Evolutionary conservation across 2,329 filamentous ascomycete genomes (phyloP), one percentile per base, ranked within the genome.

Genomic region (Truncatella angustata): DNA sequence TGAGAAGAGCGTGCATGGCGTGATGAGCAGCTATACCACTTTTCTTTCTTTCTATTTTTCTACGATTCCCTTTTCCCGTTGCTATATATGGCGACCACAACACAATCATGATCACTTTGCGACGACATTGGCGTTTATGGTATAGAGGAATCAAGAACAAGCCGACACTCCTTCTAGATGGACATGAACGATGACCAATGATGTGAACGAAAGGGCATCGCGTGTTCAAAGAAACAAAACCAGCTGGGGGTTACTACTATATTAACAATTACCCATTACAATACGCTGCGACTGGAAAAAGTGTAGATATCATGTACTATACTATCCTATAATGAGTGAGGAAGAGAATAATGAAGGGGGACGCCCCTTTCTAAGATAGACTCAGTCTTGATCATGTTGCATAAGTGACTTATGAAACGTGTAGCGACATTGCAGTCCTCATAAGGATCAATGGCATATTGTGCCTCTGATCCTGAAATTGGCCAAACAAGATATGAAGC

Each of bases 291-390:
- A 23, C 37, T 43, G 52, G 47, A 32, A 37, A 50, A 52, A 36
- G 37, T 36, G 44, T 48, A 57, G 59, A 49, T 54, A 57, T 16
- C 54, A 61, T 62, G 57, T 61, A 60, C 56, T 59, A 62, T 61
- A 63, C 49, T 57, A 60, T 46, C 53, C 55, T 58, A 60, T 59
- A 60, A 60, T 58, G 53, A 57, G 18, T 32, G 5, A 34, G 28
- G 46, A 28, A 10, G 5, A 37, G 24, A 35, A 23, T 12, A 30
- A 10, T 3, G 12, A n/a, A 26, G 7, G 5, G 10, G 11, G 40
- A 18, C 12, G 18, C 18, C 16, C 24, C 11, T 7, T 18, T 10
- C 18, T 14, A 18, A 18, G 16, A 40, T 40, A 12, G 5, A 40
- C n/a, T 21, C 18, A 21, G 7, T 40, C 7, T 40, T 40, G n/a